phyloP scores from a whole-genome alignment of 2,329 filamentous ascomycete genomes.

The Botrytis sinoallii region DNA sequence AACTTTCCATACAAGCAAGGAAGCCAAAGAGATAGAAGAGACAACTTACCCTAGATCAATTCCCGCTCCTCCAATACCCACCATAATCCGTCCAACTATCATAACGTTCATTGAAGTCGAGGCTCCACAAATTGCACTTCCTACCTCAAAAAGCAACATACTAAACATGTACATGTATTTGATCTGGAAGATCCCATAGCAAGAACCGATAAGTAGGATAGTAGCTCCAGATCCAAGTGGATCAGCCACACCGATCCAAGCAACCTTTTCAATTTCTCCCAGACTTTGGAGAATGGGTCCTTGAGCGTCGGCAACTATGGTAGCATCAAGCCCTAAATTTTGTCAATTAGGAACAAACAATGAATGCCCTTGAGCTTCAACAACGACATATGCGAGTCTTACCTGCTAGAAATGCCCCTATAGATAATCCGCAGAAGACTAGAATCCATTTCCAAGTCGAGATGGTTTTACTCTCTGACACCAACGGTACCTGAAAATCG shows the following conservation, averaged over 20 bases:
- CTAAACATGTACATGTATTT: conserved; percentile 28
- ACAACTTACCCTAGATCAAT: neutral
- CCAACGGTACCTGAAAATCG: neutral
- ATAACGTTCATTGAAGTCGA: neutral
- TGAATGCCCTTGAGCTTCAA: neutral
- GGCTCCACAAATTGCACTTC: conserved; percentile 32
- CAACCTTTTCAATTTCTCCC: conserved; percentile 33
- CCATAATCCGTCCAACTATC: neutral
- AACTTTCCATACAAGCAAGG: neutral
- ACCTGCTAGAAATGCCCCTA: neutral
- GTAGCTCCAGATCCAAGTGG: conserved; percentile 27
- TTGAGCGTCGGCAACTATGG: conserved; percentile 30
- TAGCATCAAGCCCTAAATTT: conserved; percentile 2
- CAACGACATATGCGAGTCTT: neutral
- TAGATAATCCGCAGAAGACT: neutral
- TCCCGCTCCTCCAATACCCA: neutral
- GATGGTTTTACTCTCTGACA: neutral
- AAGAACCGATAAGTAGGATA: conserved; percentile 29
- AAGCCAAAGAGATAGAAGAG: neutral
- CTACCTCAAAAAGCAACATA: conserved; percentile 27
- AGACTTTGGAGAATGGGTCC: conserved; percentile 30
- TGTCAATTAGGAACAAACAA: neutral
- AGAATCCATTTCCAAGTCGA: neutral
- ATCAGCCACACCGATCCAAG: conserved; percentile 36
- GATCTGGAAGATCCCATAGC: conserved; percentile 28